Base-by-base conservation (phyloP, 2,329 filamentous ascomycete species). In the Bipolaris oryzae region DNA sequence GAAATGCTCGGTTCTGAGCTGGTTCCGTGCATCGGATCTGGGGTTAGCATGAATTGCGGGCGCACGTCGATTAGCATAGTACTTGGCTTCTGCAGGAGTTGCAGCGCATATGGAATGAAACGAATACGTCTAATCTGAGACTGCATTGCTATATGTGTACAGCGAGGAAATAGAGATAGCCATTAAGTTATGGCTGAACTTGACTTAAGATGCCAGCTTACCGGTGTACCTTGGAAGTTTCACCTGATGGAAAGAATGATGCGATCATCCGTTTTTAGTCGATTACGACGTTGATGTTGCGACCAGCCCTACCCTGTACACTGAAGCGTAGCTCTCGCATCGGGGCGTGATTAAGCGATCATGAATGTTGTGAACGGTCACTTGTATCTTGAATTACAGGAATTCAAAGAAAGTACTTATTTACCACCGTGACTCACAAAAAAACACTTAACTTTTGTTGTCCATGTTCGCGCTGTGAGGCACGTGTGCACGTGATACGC, bases 401-500 rank as follows among this genome's bases (percentile, higher is more conserved):
- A 5, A 21, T 21, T 7, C 1, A 13, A 9, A 20, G 10, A 13
- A 33, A 15, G 21, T 7, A 15, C 15, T 31, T 2, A 11, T 28
- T 20, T 33, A 33, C 7, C 5, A 35, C 34, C 18, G 2, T 20
- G 20, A 20, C 9, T 44, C 10, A 6, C 18, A 15, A 28, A 28
- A 20, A 25, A 11, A 18, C 7, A 25, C 11, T 11, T 13, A 23
- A 15, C 20, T 21, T n/a, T 15, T 15, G 21, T 42, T 41, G 3
- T 13, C 38, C 13, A 13, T 20, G n/a, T 20, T 31, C 42, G 9
- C 28, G 2, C 11, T 21, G n/a, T 7, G 13, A 16, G n/a, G 37
- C 13, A 18, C 38, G 20, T 20, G 13, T 20, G 53, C 60, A 61
- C 60, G 60, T 58, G 57, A 55, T 5, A 2, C 18, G 39, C 58